phyloP scores from a whole-genome alignment of 2,329 filamentous ascomycete genomes.

The Penicillium sp. region DNA sequence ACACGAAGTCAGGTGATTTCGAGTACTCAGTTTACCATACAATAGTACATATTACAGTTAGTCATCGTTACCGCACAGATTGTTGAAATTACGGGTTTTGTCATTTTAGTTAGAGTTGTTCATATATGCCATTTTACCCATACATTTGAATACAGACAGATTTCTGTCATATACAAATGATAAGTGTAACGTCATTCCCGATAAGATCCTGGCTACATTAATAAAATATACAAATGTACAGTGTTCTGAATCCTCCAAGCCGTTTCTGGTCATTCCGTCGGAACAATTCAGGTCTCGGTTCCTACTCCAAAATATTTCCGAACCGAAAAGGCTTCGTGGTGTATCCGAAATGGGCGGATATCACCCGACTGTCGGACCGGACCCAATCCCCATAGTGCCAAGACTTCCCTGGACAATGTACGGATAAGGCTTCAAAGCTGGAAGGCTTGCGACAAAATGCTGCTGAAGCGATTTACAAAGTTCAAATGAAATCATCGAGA shows the following conservation, averaged over 20 bases:
- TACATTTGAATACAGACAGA: too few species aligned
- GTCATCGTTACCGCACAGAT: too few species aligned
- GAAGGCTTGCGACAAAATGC: not conserved
- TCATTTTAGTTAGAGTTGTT: too few species aligned
- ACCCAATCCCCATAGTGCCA: constrained; percentile 11
- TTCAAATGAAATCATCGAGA: not conserved
- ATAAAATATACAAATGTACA: not conserved
- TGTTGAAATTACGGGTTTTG: too few species aligned
- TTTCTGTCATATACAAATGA: not conserved
- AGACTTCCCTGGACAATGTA: not conserved
- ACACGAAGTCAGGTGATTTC: too few species aligned
- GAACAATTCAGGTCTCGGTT: not conserved
- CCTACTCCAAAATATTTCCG: constrained; percentile 1
- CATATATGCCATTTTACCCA: too few species aligned
- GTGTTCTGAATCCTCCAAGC: not conserved
- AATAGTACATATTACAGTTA: too few species aligned
- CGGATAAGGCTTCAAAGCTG: not conserved
- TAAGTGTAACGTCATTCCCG: constrained; percentile 15
- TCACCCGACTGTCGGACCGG: constrained; percentile 28
- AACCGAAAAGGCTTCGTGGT: not conserved
- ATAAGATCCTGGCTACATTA: not conserved
- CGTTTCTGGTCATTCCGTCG: constrained; percentile 10
- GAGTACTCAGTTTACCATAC: too few species aligned
- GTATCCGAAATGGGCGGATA: constrained; percentile 6
- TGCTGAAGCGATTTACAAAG: not conserved